These are phyloP conservation scores for Bryopsis sp. DNA, from an alignment of 139 green algal genomes.

Conservation along the genomic window DNA sequence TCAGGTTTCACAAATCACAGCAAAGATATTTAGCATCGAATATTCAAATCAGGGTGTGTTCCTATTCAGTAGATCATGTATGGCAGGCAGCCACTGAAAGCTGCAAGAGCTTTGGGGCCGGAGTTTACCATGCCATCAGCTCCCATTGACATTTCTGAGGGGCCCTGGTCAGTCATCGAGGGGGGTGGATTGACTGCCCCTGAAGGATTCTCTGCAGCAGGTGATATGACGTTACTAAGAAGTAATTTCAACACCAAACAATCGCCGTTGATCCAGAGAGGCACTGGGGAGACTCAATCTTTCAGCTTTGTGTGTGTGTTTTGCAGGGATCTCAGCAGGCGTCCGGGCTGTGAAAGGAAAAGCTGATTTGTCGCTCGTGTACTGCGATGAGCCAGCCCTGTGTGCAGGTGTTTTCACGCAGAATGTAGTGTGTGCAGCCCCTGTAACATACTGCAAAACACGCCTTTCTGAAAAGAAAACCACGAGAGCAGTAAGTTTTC, in stretches of 20 bases:
- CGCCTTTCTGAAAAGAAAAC: constrained; percentile 57
- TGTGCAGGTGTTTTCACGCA: constrained; percentile 84
- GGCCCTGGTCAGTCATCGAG: constrained; percentile 77
- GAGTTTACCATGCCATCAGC: constrained; percentile 67
- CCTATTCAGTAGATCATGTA: no score
- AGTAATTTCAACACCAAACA: not conserved
- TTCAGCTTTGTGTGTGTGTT: not conserved
- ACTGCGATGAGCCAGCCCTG: constrained; percentile 60
- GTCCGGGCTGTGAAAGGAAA: constrained; percentile 74
- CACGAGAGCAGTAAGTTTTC: constrained; percentile 45
- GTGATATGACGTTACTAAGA: constrained; percentile 19
- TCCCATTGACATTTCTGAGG: constrained; percentile 83
- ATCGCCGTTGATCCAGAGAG: not conserved
- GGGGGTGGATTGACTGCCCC: constrained; percentile 63
- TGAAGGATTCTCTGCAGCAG: constrained; percentile 84
- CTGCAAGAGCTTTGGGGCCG: constrained; percentile 27
- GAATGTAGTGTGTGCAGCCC: constrained; percentile 94
- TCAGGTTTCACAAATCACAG: no score
- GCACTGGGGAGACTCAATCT: not conserved
- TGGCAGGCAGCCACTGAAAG: no score
- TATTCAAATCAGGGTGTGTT: no score
- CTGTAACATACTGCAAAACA: constrained; percentile 87
- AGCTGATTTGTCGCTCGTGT: constrained; percentile 85
- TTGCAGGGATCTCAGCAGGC: constrained; percentile 65
- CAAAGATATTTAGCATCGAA: no score